Evolutionary conservation across 1,284 basidiomycete species (phyloP).

Genomic region (Malassezia caprae): DNA sequence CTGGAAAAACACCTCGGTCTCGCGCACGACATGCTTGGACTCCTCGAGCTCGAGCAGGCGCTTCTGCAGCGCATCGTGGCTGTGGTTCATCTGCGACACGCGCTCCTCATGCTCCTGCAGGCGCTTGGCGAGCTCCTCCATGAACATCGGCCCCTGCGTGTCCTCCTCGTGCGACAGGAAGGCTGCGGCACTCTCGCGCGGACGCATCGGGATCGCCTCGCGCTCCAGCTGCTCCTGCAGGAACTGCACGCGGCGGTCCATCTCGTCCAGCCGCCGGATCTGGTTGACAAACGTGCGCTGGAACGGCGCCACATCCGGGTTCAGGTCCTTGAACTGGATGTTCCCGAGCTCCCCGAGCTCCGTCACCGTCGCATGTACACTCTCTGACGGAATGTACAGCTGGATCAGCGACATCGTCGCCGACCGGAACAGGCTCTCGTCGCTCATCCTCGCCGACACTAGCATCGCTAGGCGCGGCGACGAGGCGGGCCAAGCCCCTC

Average conservation of each 20-base stretch:
- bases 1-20: conserved; percentile 94
- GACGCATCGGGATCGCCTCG: conserved; percentile 64
- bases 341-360: conserved; percentile 90
- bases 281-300: conserved; percentile 96
- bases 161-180: conserved; percentile 53
- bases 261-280: conserved; percentile 87
- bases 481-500: neutral
- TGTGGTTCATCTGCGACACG: conserved; percentile 82
- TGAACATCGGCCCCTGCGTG: conserved; percentile 62
- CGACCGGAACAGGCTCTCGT: conserved; percentile 45
- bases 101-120: conserved; percentile 79
- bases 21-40: conserved; percentile 75
- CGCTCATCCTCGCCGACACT: conserved; percentile 4
- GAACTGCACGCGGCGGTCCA: conserved; percentile 85
- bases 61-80: conserved; percentile 78
- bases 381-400: conserved; percentile 93
- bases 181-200: conserved; percentile 47
- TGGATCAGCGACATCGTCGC: conserved; percentile 82
- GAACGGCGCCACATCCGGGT: conserved; percentile 89
- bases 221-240: conserved; percentile 75
- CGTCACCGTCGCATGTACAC: conserved; percentile 88
- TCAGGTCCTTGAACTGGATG: conserved; percentile 96
- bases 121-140: conserved; percentile 83
- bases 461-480: neutral
- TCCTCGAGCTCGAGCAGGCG: conserved; percentile 80